Base-by-base conservation (phyloP, 768 basidiomycete species). In the Naganishia antarctica region DNA sequence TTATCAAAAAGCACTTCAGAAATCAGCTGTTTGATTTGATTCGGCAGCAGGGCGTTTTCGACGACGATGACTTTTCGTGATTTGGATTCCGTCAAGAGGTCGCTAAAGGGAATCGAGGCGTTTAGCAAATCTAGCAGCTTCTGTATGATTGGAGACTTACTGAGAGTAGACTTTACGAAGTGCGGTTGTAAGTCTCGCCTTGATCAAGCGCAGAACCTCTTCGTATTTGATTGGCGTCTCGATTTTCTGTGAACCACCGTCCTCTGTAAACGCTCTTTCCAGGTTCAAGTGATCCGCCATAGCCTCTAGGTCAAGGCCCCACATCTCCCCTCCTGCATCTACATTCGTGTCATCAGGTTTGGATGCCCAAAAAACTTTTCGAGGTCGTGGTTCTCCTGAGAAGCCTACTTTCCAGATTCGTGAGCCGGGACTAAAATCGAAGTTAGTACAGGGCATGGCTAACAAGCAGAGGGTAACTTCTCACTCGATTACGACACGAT, bases 371-470 rank as follows among this genome's bases (percentile, higher is more conserved):
- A 94, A 89, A n/a, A 92, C 86, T 62, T 91, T 88, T 70, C 96
- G 79, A 9, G 96, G 92, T 65, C 85, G 83, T 4, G 91, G 86
- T 80, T 99, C 96, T 15, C 94, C 94, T 71, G 91, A 93, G 80
- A 97, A 98, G 1, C 96, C 96, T 12, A 93, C 90, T 79, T 93
- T 96, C 93, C 94, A 98, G 66, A 92, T 83, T 60, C 87, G 82
- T 48, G 90, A 91, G 21, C 96, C 96, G 25, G 92, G 87, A 76
- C 75, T 50, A 6, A 4, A 29, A 41, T 4, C 1, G 62, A 43
- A 63, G 40, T 31, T 34, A 26, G 31, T 21, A 31, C 18, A 21
- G 21, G 46, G 37, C 41, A 29, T 46, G 3, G 23, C 41, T 0
- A 2, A 41, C 18, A 4, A 29, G 13, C 34, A 21, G 34, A 16